Evolutionary conservation across 169 alveolate species (phyloP).

Genomic region (Perkinsus marinus): DNA sequence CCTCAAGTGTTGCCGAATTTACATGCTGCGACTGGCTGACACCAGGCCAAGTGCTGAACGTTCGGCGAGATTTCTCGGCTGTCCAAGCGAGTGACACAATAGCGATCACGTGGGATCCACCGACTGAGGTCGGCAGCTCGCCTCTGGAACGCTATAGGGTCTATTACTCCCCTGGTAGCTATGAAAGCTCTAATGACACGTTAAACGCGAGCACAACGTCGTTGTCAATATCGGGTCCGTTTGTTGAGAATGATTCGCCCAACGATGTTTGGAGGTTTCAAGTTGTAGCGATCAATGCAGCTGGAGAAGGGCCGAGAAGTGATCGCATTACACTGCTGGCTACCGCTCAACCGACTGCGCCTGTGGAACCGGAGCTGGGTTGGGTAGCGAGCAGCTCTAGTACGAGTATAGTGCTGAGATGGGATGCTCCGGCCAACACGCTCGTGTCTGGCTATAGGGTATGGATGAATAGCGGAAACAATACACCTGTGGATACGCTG

Average conservation of each 20-base stretch:
- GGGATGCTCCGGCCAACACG: conserved; percentile 11
- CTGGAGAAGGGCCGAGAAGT: conserved; percentile 26
- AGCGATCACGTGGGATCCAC: conserved; percentile 19
- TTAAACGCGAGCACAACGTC: not conserved
- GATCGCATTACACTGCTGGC: conserved; percentile 18
- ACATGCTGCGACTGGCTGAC: conserved; percentile 24
- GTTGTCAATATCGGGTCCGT: not conserved
- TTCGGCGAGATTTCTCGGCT: conserved; percentile 7
- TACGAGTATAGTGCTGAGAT: conserved; percentile 5
- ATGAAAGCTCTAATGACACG: not conserved
- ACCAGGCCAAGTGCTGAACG: conserved; percentile 12
- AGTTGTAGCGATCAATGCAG: conserved; percentile 29
- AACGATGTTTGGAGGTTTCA: conserved; percentile 14
- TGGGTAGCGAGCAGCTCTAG: not conserved
- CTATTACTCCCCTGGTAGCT: conserved; percentile 15
- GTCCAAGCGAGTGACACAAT: conserved; percentile 15
- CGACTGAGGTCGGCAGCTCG: conserved; percentile 18
- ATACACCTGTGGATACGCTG: conserved; percentile 11
- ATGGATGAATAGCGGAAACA: conserved; percentile 21
- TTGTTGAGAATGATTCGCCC: conserved; percentile 6
- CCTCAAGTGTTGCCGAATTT: not conserved
- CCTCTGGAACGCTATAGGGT: conserved; percentile 11
- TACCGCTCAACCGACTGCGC: not conserved
- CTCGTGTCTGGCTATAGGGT: conserved; percentile 26
- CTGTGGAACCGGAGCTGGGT: not conserved